Evolutionary conservation across 148 eudicot genomes (phyloP), one percentile per base, ranked within the genome.

Genomic region (Dianthus caryophyllus): DNA sequence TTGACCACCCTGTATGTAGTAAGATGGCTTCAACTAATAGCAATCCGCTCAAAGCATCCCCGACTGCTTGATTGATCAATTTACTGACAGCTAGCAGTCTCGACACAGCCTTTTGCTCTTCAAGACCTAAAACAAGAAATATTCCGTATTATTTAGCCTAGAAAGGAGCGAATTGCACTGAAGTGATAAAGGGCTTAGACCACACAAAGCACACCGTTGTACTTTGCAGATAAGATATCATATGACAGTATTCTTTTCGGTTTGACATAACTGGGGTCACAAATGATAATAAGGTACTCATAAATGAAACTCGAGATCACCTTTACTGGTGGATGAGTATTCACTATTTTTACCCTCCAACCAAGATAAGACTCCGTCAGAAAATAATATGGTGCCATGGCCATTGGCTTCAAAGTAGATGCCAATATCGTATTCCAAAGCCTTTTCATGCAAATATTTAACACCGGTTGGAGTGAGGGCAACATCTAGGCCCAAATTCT

Each of bases 351-450:
- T 84, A 66, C 30, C 74, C 71, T 90, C 84, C 78, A 94, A 76
- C 88, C 90, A 88, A 48, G 78, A 70, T 30, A 88, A 16, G 71
- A 81, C 75, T 46, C 59, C 41, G 56, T 90, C 90, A 5, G 97
- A 90, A 72, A 94, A 88, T 79, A 90, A 76, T 65, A 94, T 78
- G 57, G 98, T 94, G 59, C 98, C 98, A 78, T 94, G 98, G 31
- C 98, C 98, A 78, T 94, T 94, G 64, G 96, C 97, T 81, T 90
- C 97, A 30, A 88, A 91, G 64, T 91, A 90, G 67, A 90, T 81
- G 43, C 97, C 97, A 60, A 90, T 86, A 67, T 86, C 95, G 77
- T 65, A 90, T 25, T 86, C 88, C 24, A 84, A 77, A 75, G 97
- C 97, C 79, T 90, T 88, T 72, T 88, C 95, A 55, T 90, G 97